These are phyloP conservation scores for Naganishia friedmannii DNA, from an alignment of 768 basidiomycete genomes.

Conservation along the genomic window DNA sequence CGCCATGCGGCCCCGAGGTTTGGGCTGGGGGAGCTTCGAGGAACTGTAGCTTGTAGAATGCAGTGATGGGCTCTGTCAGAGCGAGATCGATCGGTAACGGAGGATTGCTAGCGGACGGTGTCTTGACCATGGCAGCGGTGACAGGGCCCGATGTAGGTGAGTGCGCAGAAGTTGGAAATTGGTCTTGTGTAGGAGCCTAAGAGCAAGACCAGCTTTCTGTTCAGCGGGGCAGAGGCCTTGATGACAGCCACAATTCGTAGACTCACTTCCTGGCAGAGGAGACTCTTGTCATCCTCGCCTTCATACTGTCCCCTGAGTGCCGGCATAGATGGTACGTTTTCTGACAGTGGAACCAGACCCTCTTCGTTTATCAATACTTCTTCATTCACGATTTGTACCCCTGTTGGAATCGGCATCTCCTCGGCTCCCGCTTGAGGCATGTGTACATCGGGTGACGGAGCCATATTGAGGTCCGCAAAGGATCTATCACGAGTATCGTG, in stretches of 20 bases:
- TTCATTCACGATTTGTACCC: constrained; percentile 21
- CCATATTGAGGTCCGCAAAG: neutral
- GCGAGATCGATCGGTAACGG: constrained; percentile 45
- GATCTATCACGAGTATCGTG: neutral
- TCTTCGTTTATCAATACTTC: constrained; percentile 12
- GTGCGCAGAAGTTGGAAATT: neutral
- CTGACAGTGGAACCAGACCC: constrained; percentile 9
- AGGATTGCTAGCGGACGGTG: constrained; percentile 23
- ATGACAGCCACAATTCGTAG: neutral
- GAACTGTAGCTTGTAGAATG: constrained; percentile 52
- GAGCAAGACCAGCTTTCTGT: neutral
- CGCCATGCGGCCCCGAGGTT: constrained; percentile 16
- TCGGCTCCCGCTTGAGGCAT: neutral
- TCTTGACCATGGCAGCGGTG: constrained; percentile 6
- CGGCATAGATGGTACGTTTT: neutral
- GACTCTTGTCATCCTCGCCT: neutral
- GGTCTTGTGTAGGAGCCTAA: neutral
- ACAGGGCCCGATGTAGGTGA: neutral
- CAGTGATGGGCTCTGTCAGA: constrained; percentile 50
- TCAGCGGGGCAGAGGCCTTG: neutral
- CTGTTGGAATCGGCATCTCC: constrained; percentile 14
- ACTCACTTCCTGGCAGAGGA: neutral
- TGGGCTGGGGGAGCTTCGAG: constrained; percentile 13
- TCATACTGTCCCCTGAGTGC: neutral
- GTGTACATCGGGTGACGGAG: neutral